A percentile compares a stretch with the other conserved stretches of the same genome.
Conservation (phyloP, 1,284 basidiomycete genomes). For the Vanrija sp. region DNA sequence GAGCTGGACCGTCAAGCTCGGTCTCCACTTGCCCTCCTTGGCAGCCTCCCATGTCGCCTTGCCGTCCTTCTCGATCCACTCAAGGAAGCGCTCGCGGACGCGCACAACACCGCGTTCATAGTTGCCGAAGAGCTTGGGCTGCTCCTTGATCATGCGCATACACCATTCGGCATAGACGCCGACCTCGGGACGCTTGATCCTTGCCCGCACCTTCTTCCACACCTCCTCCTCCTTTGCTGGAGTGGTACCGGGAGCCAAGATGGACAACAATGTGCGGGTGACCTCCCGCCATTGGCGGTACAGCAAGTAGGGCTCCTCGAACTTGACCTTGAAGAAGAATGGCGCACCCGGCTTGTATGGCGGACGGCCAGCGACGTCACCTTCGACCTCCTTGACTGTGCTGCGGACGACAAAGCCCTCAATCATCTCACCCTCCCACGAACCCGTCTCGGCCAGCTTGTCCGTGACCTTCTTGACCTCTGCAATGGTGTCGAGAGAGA, state of each 20-base stretch:
- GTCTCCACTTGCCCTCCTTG: conserved; percentile 41
- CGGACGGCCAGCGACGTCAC: conserved; percentile 43
- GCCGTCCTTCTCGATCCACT: conserved; percentile 61
- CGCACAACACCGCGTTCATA: conserved; percentile 73
- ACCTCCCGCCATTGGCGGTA: conserved; percentile 97
- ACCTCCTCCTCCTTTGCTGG: conserved; percentile 25
- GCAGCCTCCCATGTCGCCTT: conserved; percentile 53
- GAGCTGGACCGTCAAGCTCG: neutral
- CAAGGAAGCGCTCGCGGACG: conserved; percentile 73
- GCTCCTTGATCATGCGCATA: conserved; percentile 59
- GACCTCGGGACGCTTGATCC: conserved; percentile 47
- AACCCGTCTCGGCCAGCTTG: conserved; percentile 63
- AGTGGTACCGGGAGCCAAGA: conserved; percentile 17
- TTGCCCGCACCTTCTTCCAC: conserved; percentile 37
- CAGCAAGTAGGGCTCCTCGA: conserved; percentile 98
- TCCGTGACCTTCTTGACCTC: conserved; percentile 72
- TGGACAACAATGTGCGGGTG: conserved; percentile 68
- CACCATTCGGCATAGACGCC: conserved; percentile 51
- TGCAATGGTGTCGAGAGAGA: conserved; percentile 59
- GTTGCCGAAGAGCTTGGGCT: conserved; percentile 61
- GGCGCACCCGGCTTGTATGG: conserved; percentile 75
- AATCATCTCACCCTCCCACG: conserved; percentile 79
- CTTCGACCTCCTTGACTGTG: conserved; percentile 52
- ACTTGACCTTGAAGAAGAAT: conserved; percentile 99
- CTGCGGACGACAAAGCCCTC: conserved; percentile 97